Conservation (phyloP, 805 yeast genomes). For the Ogataea saltuana region DNA sequence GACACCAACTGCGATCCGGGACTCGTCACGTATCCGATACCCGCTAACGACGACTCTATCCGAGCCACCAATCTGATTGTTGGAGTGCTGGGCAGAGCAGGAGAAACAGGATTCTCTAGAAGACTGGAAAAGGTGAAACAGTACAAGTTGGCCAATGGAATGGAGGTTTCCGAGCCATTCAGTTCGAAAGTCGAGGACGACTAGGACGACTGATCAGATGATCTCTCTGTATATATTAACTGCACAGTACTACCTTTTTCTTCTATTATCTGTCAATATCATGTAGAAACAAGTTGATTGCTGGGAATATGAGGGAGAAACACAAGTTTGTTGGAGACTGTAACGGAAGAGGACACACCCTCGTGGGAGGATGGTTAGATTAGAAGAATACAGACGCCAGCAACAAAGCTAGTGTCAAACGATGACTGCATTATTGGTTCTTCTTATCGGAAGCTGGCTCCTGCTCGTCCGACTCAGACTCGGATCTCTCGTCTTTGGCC, state of each 20-base stretch:
- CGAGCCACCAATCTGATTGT: slow-evolving; percentile 77
- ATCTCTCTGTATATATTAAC: slow-evolving; percentile 9
- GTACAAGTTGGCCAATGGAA: slow-evolving; percentile 36
- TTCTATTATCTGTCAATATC: too few relatives aligned
- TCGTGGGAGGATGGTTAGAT: too few relatives aligned
- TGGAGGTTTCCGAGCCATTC: slow-evolving; percentile 25
- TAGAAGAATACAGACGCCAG: too few relatives aligned
- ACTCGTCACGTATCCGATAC: slow-evolving; percentile 89
- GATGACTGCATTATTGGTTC: slow-evolving; percentile 10
- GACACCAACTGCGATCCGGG: slow-evolving; percentile 94
- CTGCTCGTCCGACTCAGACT: slow-evolving; percentile 66
- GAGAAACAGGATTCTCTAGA: slow-evolving; percentile 68
- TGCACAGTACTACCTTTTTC: too few relatives aligned
- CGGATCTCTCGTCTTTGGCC: slow-evolving; percentile 82
- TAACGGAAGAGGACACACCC: too few relatives aligned
- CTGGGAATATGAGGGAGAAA: background rate
- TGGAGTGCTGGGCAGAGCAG: slow-evolving; percentile 86
- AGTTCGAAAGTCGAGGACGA: slow-evolving; percentile 4
- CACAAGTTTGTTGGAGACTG: too few relatives aligned
- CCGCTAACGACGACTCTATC: slow-evolving; percentile 91
- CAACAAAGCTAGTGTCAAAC: too few relatives aligned
- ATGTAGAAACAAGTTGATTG: too few relatives aligned
- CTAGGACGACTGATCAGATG: background rate
- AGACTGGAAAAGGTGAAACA: slow-evolving; percentile 46
- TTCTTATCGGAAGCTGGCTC: slow-evolving; percentile 22